Conservation (phyloP, 306 rosid species). For the Abrus precatorius region DNA sequence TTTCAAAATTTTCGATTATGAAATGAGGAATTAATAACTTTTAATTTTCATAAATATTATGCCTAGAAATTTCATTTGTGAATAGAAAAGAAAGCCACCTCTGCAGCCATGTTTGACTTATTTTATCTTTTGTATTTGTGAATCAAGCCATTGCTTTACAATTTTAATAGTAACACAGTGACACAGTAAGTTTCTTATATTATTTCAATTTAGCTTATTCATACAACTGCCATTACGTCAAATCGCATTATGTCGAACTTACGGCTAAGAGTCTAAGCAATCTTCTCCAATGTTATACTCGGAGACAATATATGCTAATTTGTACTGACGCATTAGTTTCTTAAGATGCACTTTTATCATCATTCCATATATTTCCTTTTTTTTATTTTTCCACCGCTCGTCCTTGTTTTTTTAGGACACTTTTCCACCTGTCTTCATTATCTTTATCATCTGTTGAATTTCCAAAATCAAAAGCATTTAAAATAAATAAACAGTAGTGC, state of each 20-base stretch:
- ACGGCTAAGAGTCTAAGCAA: background rate
- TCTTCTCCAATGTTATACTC: background rate
- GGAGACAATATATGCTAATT: background rate
- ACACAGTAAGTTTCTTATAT: background rate
- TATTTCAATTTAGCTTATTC: background rate
- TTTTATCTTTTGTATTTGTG: background rate
- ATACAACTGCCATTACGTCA: background rate
- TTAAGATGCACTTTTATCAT: background rate
- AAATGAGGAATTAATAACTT: background rate
- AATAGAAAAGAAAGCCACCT: conserved; percentile 32
- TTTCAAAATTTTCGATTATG: background rate
- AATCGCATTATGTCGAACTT: conserved; percentile 4
- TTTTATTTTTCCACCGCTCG: background rate
- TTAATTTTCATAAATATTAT: background rate
- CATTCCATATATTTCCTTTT: background rate
- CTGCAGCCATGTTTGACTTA: background rate
- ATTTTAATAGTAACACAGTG: background rate
- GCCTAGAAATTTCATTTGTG: background rate
- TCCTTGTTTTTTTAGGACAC: background rate
- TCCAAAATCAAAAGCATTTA: background rate
- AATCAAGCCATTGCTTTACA: background rate
- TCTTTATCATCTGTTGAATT: conserved; percentile 4
- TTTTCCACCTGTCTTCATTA: background rate
- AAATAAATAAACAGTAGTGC: background rate
- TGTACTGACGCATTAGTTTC: background rate